A percentile compares a stretch with the other conserved stretches of the same genome.
phyloP scores from a whole-genome alignment of 2,329 filamentous ascomycete genomes.

The Cladosporium velox region DNA sequence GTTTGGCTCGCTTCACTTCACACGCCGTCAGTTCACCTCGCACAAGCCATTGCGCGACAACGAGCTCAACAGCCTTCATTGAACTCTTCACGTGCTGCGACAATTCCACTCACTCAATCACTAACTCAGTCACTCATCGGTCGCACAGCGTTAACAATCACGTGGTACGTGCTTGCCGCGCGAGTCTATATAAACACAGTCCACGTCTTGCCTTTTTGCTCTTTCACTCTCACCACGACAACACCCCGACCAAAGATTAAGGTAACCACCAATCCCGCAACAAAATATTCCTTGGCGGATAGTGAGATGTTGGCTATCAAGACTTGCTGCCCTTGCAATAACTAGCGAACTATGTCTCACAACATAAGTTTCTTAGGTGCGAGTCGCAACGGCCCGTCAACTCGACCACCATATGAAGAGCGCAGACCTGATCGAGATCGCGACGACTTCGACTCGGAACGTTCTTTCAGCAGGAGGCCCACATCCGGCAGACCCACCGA shows the following conservation, averaged over 20 bases:
- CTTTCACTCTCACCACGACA: background rate
- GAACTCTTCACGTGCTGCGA: background rate
- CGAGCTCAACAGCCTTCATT: background rate
- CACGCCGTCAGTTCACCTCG: background rate
- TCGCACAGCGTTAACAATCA: background rate
- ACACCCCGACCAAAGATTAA: background rate
- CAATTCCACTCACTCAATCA: background rate
- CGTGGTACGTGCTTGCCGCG: background rate
- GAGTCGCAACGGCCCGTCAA: background rate
- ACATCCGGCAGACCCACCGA: background rate
- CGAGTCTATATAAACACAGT: background rate
- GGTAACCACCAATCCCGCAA: background rate
- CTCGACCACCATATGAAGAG: background rate
- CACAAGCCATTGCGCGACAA: background rate
- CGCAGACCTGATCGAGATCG: background rate
- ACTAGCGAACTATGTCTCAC: background rate
- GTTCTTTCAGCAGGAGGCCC: background rate
- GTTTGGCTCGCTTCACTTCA: background rate
- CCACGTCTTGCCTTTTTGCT: background rate
- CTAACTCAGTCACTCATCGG: background rate
- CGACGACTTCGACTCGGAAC: background rate
- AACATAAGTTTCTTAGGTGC: background rate
- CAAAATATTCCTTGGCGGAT: background rate
- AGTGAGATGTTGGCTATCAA: background rate
- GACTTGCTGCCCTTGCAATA: background rate